Evolutionary conservation across 352 stramenopile species (phyloP).

Genomic region (Pythium chondricola): DNA sequence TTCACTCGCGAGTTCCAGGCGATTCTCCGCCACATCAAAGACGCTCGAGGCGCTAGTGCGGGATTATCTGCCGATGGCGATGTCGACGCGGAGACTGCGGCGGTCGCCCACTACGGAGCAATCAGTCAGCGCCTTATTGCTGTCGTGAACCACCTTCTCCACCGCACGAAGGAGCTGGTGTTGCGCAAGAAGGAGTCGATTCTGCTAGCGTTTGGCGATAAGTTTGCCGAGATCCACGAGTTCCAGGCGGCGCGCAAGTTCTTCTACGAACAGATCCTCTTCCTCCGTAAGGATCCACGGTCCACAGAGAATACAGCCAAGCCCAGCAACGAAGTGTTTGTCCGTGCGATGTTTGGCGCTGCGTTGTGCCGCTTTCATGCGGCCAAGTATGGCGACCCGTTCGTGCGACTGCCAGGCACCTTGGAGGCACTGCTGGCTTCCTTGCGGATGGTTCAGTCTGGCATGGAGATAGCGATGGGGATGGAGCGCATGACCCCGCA

Average conservation of each 20-base stretch:
- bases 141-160: conserved; percentile 29
- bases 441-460: conserved; percentile 28
- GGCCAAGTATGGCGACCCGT: conserved; percentile 26
- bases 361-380: conserved; percentile 37
- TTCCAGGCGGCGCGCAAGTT: conserved; percentile 37
- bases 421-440: conserved; percentile 40
- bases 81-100: conserved; percentile 1
- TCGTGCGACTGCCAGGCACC: conserved; percentile 38
- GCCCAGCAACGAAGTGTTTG: conserved; percentile 15
- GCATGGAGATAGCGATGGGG: conserved; percentile 34
- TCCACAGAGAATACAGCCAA: not conserved
- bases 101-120: conserved; percentile 38
- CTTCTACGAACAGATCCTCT: conserved; percentile 41
- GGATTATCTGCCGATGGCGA: conserved; percentile 13
- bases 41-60: conserved; percentile 20
- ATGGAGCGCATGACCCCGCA: conserved; percentile 28
- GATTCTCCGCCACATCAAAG: conserved; percentile 29
- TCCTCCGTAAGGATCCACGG: not conserved
- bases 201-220: conserved; percentile 43
- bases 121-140: conserved; percentile 33
- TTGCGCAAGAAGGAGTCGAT: conserved; percentile 29
- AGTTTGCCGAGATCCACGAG: conserved; percentile 37
- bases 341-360: conserved; percentile 37
- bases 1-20: conserved; percentile 44
- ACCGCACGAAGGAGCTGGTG: conserved; percentile 26